A percentile compares a stretch with the other conserved stretches of the same genome.
These are phyloP conservation scores for Macadamia tetraphylla DNA, from an alignment of 164 flowering plant species.

Conservation along the genomic window DNA sequence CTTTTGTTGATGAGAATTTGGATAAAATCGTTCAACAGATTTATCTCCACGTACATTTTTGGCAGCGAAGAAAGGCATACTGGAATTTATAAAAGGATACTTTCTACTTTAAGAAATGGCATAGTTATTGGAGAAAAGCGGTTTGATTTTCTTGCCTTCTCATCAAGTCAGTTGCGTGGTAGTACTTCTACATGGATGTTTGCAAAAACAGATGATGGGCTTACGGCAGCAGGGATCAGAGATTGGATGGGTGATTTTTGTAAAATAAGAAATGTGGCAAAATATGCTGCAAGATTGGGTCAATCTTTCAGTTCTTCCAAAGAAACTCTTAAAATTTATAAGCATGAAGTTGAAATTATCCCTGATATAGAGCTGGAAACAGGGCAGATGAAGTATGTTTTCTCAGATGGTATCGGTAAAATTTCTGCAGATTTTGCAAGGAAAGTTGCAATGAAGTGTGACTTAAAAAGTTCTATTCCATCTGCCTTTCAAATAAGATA, in stretches of 20 bases:
- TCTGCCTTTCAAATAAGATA: constrained; percentile 87
- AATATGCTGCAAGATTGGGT: constrained; percentile 88
- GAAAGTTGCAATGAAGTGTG: constrained; percentile 70
- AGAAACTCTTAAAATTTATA: constrained; percentile 54
- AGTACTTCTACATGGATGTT: constrained; percentile 93
- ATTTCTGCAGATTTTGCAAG: constrained; percentile 71
- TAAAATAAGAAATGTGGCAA: constrained; percentile 72
- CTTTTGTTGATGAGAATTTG: constrained; percentile 78
- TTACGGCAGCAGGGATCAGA: constrained; percentile 59
- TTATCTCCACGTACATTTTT: constrained; percentile 36
- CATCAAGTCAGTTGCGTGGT: constrained; percentile 78
- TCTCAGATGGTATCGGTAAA: constrained; percentile 96
- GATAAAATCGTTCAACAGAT: constrained; percentile 56
- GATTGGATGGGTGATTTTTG: constrained; percentile 79
- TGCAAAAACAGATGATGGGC: constrained; percentile 44
- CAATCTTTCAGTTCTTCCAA: constrained; percentile 84
- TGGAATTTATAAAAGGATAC: constrained; percentile 49
- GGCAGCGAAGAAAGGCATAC: constrained; percentile 29
- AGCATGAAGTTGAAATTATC: constrained; percentile 47
- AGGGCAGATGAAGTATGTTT: constrained; percentile 33
- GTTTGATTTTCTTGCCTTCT: constrained; percentile 90
- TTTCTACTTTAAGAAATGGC: constrained; percentile 50
- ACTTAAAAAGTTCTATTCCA: constrained; percentile 33
- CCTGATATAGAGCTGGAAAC: constrained; percentile 41
- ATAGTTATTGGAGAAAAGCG: constrained; percentile 69